Base-by-base conservation (phyloP, 2,329 filamentous ascomycete species). In the Neodidymelliopsis sp. region DNA sequence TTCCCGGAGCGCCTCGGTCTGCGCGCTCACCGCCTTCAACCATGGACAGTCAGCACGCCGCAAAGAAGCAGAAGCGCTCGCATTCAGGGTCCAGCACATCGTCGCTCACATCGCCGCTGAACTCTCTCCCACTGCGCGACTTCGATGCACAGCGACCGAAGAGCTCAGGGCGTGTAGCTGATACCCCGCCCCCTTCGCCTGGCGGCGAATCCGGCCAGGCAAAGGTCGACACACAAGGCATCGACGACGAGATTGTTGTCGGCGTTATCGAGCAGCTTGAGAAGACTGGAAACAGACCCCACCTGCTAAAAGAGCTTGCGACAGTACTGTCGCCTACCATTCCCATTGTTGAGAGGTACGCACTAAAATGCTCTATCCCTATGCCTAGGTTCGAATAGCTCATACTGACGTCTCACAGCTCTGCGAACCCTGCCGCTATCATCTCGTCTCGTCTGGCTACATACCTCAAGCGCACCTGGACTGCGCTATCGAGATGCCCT, bases 171-270 rank as follows among this genome's bases (percentile, higher is more conserved):
- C 67, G 70, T 10, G 67, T 71, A 28, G 70, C 83, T 68, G 85
- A 90, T 70, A 96, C 91, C 44, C 91, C 91, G 57, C 89, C 89
- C 49, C 88, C 88, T 1, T 92, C 90, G 48, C 89, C 89, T 6
- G 70, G 70, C 31, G 79, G 79, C 50, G 77, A 81, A 37, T 77
- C 75, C 25, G 73, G 71, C 66, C 56, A 70, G 59, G 58, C 54
- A 70, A 87, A 86, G 68, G 83, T 94, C 67, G 89, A 95, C 71
- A 83, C 91, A 40, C 87, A 91, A 58, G 84, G 85, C 28, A 92
- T 97, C 74, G 91, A 92, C 69, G 94, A 99, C 73, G 91, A 96
- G 67, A 96, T 99, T 63, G 93, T 99, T 40, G 88, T 95, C 69
- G 91, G 86, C 12, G 91, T 95, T 37, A 90, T 97, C 65, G 77